A percentile compares a stretch with the other conserved stretches of the same genome.
Conservation (phyloP, 2,329 filamentous ascomycete species). For the Colletotrichum paranaense region DNA sequence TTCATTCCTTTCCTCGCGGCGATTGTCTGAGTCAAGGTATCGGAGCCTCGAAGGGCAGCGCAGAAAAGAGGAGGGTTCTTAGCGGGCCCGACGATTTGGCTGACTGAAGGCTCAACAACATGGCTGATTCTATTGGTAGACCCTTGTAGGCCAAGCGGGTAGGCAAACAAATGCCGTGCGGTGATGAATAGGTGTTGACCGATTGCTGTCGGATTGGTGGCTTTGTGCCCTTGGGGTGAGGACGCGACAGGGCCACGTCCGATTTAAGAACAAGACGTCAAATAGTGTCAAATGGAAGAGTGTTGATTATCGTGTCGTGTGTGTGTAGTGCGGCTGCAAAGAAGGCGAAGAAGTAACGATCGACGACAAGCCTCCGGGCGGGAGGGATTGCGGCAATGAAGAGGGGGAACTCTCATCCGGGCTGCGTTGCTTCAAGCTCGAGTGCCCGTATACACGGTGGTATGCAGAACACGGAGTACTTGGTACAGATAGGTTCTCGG, state of each 20-base stretch:
- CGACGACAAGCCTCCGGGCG: constrained; percentile 9
- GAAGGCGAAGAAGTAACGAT: constrained; percentile 23
- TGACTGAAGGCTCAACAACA: constrained; percentile 10
- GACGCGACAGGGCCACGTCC: background rate
- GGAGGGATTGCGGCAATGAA: background rate
- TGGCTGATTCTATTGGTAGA: constrained; percentile 7
- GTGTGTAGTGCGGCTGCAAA: constrained; percentile 6
- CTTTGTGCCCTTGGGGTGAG: background rate
- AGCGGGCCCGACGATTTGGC: constrained; percentile 3
- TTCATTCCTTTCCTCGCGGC: background rate
- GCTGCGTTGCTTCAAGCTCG: no score
- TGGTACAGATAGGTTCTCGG: no score
- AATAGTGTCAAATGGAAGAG: background rate
- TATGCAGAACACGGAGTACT: no score
- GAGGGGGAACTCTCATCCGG: background rate
- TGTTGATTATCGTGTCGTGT: background rate
- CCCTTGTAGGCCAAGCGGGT: background rate
- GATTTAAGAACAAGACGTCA: background rate
- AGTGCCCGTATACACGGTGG: background rate
- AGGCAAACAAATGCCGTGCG: background rate
- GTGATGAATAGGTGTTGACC: background rate
- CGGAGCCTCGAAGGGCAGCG: background rate
- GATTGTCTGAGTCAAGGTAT: background rate
- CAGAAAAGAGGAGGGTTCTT: background rate
- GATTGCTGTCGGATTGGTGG: background rate